Evolutionary conservation across 2,329 filamentous ascomycete species (phyloP).

Genomic region (Hortaea werneckii): DNA sequence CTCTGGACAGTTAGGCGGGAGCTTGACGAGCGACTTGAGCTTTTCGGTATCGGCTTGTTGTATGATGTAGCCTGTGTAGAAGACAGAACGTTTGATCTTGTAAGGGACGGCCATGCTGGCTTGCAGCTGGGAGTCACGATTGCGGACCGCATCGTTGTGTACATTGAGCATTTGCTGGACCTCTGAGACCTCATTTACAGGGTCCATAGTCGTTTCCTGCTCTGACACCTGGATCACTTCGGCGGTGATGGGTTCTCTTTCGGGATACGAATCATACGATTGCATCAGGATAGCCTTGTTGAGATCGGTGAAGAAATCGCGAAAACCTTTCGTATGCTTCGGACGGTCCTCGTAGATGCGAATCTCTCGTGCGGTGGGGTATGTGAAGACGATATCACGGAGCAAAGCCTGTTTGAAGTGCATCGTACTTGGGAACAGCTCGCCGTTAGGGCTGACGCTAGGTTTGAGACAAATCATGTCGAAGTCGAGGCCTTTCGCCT

Average conservation of each 20-base stretch:
- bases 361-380: slow-evolving; percentile 71
- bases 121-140: neutral
- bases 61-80: slow-evolving; percentile 89
- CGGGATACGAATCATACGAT: slow-evolving; percentile 20
- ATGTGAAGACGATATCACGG: slow-evolving; percentile 72
- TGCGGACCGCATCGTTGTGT: slow-evolving; percentile 58
- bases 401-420: slow-evolving; percentile 85
- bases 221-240: slow-evolving; percentile 85
- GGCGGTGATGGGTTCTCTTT: slow-evolving; percentile 56
- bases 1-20: slow-evolving; percentile 53
- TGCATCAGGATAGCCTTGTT: slow-evolving; percentile 47
- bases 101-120: slow-evolving; percentile 38
- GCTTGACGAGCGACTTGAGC: slow-evolving; percentile 58
- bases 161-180: slow-evolving; percentile 82
- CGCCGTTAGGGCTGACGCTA: slow-evolving; percentile 64
- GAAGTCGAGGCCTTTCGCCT: slow-evolving; percentile 70
- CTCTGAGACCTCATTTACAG: slow-evolving; percentile 68
- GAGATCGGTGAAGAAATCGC: slow-evolving; percentile 70
- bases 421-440: slow-evolving; percentile 76
- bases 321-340: slow-evolving; percentile 67
- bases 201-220: slow-evolving; percentile 61
- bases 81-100: slow-evolving; percentile 74
- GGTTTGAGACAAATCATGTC: slow-evolving; percentile 86
- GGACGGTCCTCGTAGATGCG: slow-evolving; percentile 55
- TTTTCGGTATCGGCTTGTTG: slow-evolving; percentile 58